phyloP scores from a whole-genome alignment of 2,329 filamentous ascomycete species.

The Elsinoe fawcettii region DNA sequence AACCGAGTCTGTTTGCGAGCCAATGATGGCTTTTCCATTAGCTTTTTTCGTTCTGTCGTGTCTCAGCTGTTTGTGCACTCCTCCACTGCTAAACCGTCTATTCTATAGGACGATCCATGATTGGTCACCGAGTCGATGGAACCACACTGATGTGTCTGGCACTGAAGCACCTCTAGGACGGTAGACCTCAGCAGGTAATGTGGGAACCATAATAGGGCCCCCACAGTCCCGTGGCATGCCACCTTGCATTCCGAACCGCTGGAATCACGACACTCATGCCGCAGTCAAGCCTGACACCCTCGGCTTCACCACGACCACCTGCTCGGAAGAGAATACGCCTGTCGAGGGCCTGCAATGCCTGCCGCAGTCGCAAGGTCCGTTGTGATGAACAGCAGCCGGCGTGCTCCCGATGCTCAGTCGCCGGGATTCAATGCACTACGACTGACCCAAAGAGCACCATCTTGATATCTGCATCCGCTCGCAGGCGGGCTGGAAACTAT shows the following conservation, averaged over 20 bases:
- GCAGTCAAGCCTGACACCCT: background rate
- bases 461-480: background rate
- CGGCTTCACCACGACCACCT: background rate
- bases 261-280: background rate
- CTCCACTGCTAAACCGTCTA: no score
- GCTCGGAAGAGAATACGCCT: slow-evolving; percentile 16
- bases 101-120: no score
- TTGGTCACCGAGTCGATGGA: no score
- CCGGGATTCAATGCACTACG: slow-evolving; percentile 16
- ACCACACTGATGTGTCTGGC: no score
- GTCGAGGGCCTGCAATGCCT: slow-evolving; percentile 19
- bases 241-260: background rate
- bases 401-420: slow-evolving; percentile 13
- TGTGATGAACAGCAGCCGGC: slow-evolving; percentile 19
- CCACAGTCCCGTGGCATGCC: no score
- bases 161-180: no score
- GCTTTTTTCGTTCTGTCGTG: background rate
- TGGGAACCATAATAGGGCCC: no score
- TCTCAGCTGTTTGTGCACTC: background rate
- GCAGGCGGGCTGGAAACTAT: background rate
- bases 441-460: slow-evolving; percentile 15
- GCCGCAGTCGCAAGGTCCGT: slow-evolving; percentile 18
- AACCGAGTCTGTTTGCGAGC: background rate
- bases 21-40: background rate
- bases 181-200: no score